phyloP scores from a whole-genome alignment of 192 early-diverging fungal genomes.

The Entophlyctis luteolus region DNA sequence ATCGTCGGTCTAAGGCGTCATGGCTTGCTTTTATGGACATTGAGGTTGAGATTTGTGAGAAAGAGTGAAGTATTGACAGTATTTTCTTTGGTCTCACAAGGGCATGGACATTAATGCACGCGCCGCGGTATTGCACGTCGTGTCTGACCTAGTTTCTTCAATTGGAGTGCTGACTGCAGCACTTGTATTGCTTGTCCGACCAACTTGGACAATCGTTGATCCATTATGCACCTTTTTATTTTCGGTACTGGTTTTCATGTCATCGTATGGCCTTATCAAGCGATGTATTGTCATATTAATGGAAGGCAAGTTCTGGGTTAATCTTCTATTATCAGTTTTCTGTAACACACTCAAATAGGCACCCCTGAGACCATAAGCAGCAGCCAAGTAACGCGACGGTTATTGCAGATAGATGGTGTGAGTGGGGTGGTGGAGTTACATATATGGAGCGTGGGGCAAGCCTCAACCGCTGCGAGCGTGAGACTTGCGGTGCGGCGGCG shows the following conservation, averaged over 20 bases:
- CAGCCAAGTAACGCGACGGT: background rate
- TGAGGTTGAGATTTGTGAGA: too few relatives aligned
- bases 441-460: background rate
- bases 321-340: background rate
- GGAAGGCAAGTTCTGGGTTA: constrained; percentile 53
- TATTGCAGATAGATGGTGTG: background rate
- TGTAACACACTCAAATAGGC: background rate
- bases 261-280: constrained; percentile 63
- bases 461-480: background rate
- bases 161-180: constrained; percentile 78
- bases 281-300: constrained; percentile 67
- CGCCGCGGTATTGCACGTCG: constrained; percentile 72
- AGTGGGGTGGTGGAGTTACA: background rate
- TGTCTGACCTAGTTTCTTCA: constrained; percentile 76
- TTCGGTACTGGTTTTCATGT: constrained; percentile 67
- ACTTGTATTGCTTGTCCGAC: constrained; percentile 59
- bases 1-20: background rate
- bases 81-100: too few relatives aligned
- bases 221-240: constrained; percentile 81
- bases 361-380: background rate
- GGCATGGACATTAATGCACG: constrained; percentile 52
- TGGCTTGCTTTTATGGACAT: too few relatives aligned
- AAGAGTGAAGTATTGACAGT: too few relatives aligned
- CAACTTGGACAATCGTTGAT: constrained; percentile 61
- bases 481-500: background rate